phyloP scores from a whole-genome alignment of 768 basidiomycete species.

The Pleurotus giganteus region DNA sequence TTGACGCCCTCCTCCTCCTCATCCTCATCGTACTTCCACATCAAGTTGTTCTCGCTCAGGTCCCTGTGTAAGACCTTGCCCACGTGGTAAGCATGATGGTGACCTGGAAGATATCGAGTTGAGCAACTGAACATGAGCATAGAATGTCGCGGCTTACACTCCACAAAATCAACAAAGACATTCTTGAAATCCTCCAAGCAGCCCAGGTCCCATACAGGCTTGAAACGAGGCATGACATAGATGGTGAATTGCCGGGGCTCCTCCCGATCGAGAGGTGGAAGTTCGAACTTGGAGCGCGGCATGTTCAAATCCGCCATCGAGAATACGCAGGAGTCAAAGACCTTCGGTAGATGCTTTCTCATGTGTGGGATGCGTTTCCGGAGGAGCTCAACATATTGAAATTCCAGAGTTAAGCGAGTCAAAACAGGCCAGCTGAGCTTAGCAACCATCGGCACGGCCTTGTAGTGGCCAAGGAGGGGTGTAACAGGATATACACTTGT shows the following conservation, averaged over 20 bases:
- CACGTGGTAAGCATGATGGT: conserved; percentile 19
- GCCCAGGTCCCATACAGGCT: conserved; percentile 19
- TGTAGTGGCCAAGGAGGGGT: neutral
- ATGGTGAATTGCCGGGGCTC: conserved; percentile 17
- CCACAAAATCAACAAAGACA: conserved; percentile 26
- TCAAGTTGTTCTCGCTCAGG: conserved; percentile 28
- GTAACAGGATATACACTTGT: neutral
- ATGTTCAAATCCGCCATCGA: too few species aligned
- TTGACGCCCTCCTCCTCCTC: too few species aligned
- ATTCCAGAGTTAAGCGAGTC: neutral
- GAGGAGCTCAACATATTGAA: neutral
- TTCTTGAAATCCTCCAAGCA: conserved; percentile 23
- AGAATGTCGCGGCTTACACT: conserved; percentile 26
- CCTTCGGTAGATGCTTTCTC: neutral
- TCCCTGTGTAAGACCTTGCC: conserved; percentile 26
- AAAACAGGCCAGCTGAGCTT: neutral
- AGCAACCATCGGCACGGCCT: neutral
- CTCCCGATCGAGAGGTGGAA: too few species aligned
- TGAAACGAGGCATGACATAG: conserved; percentile 16
- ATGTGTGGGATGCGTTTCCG: neutral
- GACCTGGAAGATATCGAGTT: conserved; percentile 15
- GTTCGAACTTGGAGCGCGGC: too few species aligned
- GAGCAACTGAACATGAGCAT: neutral
- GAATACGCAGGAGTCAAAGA: neutral
- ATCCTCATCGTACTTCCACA: conserved; percentile 17